Evolutionary conservation across 257 asterid genomes (phyloP).

Genomic region (Solanum chilense): DNA sequence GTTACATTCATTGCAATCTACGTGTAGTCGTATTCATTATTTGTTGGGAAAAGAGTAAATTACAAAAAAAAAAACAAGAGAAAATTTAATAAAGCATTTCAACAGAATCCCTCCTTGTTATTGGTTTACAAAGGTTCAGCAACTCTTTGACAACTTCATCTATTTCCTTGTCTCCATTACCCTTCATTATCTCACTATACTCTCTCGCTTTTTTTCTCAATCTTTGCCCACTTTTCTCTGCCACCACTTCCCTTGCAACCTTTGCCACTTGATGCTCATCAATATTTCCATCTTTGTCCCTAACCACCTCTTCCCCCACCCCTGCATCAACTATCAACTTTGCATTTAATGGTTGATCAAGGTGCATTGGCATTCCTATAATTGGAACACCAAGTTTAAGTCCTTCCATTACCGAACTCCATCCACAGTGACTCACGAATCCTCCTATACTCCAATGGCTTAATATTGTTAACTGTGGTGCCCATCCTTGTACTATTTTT

Average conservation of each 20-base stretch:
- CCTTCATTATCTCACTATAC: not conserved
- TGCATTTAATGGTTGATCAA: conserved; percentile 20
- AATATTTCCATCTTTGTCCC: conserved; percentile 8
- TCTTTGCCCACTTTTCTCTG: conserved; percentile 8
- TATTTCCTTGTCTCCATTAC: conserved; percentile 10
- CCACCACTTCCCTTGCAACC: conserved; percentile 8
- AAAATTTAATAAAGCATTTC: not conserved
- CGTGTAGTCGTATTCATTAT: not conserved
- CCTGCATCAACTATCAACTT: conserved; percentile 6
- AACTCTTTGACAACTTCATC: conserved; percentile 1
- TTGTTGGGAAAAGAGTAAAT: not conserved
- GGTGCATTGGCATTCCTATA: conserved; percentile 13
- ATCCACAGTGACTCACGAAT: conserved; percentile 18
- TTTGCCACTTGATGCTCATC: conserved; percentile 1
- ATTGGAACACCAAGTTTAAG: conserved; percentile 15
- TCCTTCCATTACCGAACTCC: conserved; percentile 14
- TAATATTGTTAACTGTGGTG: conserved; percentile 12
- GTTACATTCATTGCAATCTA: not conserved
- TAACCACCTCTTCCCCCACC: conserved; percentile 10
- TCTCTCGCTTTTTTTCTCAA: conserved; percentile 8
- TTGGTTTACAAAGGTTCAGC: not conserved
- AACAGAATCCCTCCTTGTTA: not conserved
- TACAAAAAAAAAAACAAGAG: not conserved
- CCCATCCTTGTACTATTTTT: conserved; percentile 14
- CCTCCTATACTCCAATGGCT: conserved; percentile 9